phyloP scores from a whole-genome alignment of 495 filamentous ascomycete genomes.

The Penicillium dipodomyicola region DNA sequence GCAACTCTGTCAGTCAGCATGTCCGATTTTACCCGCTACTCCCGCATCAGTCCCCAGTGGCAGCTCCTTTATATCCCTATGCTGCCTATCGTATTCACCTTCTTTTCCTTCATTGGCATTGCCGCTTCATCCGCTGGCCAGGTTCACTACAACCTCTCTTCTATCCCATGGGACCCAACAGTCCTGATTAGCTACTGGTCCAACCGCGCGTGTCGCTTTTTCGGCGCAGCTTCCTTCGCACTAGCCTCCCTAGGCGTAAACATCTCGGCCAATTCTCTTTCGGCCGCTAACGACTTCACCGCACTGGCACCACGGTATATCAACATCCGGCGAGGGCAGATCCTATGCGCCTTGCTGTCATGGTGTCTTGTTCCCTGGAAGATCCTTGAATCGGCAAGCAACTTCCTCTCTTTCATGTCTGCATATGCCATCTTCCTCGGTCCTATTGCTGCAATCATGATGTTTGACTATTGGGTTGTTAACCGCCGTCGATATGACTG shows the following conservation, averaged over 20 bases:
- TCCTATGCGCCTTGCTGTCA: constrained; percentile 56
- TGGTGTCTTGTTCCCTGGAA: constrained; percentile 65
- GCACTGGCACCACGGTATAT: constrained; percentile 57
- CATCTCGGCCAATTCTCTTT: constrained; percentile 64
- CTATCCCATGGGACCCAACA: constrained; percentile 47
- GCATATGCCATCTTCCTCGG: constrained; percentile 67
- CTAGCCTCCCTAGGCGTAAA: constrained; percentile 52
- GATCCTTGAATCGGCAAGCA: constrained; percentile 57
- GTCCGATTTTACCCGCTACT: constrained; percentile 51
- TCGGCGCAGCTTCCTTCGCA: constrained; percentile 48
- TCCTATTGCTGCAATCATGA: constrained; percentile 66
- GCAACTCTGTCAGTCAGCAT: constrained; percentile 43
- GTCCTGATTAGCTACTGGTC: constrained; percentile 46
- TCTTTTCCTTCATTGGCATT: constrained; percentile 51
- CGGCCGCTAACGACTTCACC: constrained; percentile 62
- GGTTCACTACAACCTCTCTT: constrained; percentile 35
- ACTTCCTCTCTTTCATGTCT: constrained; percentile 61
- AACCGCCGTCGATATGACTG: constrained; percentile 60
- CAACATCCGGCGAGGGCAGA: constrained; percentile 62
- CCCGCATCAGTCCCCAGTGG: constrained; percentile 42
- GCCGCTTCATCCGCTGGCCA: constrained; percentile 46
- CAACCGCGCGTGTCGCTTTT: constrained; percentile 52
- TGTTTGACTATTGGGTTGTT: constrained; percentile 66
- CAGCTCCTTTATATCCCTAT: constrained; percentile 49
- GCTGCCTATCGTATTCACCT: constrained; percentile 49